Evolutionary conservation across 2,329 filamentous ascomycete genomes (phyloP).

Genomic region (Tolypocladium inflatum): DNA sequence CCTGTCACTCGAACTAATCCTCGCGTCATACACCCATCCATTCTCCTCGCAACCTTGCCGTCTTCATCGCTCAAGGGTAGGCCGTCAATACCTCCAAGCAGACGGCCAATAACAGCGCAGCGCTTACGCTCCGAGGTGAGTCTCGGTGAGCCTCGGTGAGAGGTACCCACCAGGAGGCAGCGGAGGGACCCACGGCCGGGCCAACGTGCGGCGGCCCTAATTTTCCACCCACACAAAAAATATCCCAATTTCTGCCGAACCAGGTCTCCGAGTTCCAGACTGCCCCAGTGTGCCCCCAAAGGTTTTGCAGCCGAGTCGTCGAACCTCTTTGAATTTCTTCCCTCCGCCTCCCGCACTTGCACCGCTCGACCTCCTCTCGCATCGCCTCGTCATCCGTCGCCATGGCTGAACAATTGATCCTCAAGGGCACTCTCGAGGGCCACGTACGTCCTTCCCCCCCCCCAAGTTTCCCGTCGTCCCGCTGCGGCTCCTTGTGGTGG

Average conservation of each 20-base stretch:
- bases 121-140: not conserved
- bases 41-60: too few species aligned
- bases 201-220: slow-evolving; percentile 31
- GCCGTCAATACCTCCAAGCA: too few species aligned
- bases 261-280: slow-evolving; percentile 7
- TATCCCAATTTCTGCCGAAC: slow-evolving; percentile 28
- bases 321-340: slow-evolving; percentile 18
- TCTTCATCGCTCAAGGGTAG: not conserved
- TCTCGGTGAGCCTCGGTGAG: not conserved
- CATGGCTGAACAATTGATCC: slow-evolving; percentile 91
- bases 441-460: slow-evolving; percentile 53
- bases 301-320: slow-evolving; percentile 15
- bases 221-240: slow-evolving; percentile 43
- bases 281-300: slow-evolving; percentile 6
- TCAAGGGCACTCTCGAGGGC: slow-evolving; percentile 96
- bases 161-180: not conserved
- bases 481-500: slow-evolving; percentile 1
- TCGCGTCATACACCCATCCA: too few species aligned
- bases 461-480: slow-evolving; percentile 5
- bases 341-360: slow-evolving; percentile 23
- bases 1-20: too few species aligned
- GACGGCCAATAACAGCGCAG: not conserved
- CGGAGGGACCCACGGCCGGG: not conserved
- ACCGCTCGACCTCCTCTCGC: slow-evolving; percentile 17
- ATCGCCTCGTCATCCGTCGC: slow-evolving; percentile 35